A percentile compares a stretch with the other conserved stretches of the same genome.
These are phyloP conservation scores for Phoma sp. DNA, from an alignment of 2,329 filamentous ascomycete genomes.

Conservation along the genomic window DNA sequence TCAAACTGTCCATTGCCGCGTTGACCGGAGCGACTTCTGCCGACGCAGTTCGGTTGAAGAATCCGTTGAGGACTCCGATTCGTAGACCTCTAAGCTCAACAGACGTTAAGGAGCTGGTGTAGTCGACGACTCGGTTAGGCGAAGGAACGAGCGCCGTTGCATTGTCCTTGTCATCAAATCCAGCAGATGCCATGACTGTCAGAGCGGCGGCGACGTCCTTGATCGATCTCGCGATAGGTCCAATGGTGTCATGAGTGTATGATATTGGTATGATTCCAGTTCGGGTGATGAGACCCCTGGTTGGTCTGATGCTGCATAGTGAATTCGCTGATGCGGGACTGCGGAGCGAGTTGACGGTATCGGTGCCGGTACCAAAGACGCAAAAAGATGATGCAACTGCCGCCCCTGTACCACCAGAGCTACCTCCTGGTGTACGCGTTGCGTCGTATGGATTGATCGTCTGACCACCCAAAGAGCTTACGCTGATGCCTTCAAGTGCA, in stretches of 20 bases:
- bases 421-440: constrained; percentile 69
- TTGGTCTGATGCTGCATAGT: constrained; percentile 65
- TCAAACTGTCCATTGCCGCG: constrained; percentile 55
- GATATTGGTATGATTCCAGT: constrained; percentile 63
- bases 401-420: constrained; percentile 67
- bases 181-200: constrained; percentile 60
- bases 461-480: constrained; percentile 68
- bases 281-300: constrained; percentile 58
- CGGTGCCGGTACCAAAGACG: constrained; percentile 64
- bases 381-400: constrained; percentile 65
- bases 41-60: constrained; percentile 61
- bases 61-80: constrained; percentile 61
- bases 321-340: constrained; percentile 67
- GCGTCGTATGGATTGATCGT: constrained; percentile 70
- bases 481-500: constrained; percentile 67
- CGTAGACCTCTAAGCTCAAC: constrained; percentile 49
- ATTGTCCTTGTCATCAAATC: constrained; percentile 60
- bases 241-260: constrained; percentile 62
- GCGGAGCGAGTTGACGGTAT: constrained; percentile 66
- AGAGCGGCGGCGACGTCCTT: constrained; percentile 59
- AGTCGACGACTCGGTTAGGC: constrained; percentile 53
- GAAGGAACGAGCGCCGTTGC: constrained; percentile 57
- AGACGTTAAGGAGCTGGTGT: constrained; percentile 49
- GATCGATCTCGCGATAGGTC: constrained; percentile 60
- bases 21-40: constrained; percentile 65